Percentiles rank a stretch among this genome's conserved stretches.
phyloP scores from a whole-genome alignment of 2,329 filamentous ascomycete species.

The Phyllosticta capitalensis region DNA sequence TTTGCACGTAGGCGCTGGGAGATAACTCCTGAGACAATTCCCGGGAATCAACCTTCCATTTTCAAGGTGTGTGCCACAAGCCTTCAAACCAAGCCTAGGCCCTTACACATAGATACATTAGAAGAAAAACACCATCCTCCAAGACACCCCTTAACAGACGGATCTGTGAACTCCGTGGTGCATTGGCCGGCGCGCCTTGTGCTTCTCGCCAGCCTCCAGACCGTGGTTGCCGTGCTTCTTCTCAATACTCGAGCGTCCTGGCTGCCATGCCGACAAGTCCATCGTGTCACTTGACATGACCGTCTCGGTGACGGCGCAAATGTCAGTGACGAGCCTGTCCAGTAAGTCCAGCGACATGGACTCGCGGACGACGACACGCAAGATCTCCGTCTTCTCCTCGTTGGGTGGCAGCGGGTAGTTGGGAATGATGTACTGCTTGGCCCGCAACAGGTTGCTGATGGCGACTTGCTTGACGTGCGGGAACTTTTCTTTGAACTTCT shows the following conservation, averaged over 20 bases:
- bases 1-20: neutral
- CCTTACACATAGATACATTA: neutral
- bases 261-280: conserved; percentile 41
- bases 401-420: conserved; percentile 57
- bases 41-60: neutral
- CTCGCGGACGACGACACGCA: conserved; percentile 59
- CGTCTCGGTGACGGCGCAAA: conserved; percentile 50
- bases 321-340: conserved; percentile 52
- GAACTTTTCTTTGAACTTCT: conserved; percentile 51
- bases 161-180: conserved; percentile 32
- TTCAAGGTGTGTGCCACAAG: neutral
- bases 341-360: conserved; percentile 60
- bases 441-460: conserved; percentile 52
- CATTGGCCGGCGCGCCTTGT: conserved; percentile 33
- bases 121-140: neutral
- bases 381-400: conserved; percentile 53
- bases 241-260: conserved; percentile 23
- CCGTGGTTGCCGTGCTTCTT: conserved; percentile 25
- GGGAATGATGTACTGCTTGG: conserved; percentile 63
- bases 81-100: neutral
- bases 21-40: neutral
- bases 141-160: conserved; percentile 30
- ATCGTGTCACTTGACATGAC: conserved; percentile 46
- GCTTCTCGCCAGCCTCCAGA: conserved; percentile 23
- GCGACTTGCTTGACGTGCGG: conserved; percentile 56